Evolutionary conservation across 495 filamentous ascomycete species (phyloP), one percentile per base, ranked within the genome.

Genomic region (Penicillium paradoxum): DNA sequence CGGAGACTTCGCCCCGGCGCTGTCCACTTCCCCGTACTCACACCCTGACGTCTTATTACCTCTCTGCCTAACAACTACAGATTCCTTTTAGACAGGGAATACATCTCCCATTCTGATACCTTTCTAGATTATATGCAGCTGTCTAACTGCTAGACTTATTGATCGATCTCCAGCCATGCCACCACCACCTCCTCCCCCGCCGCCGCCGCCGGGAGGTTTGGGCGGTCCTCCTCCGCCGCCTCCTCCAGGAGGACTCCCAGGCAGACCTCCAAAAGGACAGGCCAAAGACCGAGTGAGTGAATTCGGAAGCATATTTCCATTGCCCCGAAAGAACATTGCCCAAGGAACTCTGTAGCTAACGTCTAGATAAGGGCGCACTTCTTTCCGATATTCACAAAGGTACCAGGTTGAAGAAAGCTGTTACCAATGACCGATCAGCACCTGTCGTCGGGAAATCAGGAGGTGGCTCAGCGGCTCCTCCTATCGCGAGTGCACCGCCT

Each of bases 381-480:
- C 81, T 97, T 22, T 75, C 78, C 59, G 92, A 97, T 72, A 98
- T 98, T 56, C 73, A 76, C 44, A 95, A 95, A 75, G 93, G 95
- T 34, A 75, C 76, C 54, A 69, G 51, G 34, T 76, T 98, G 38
- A 96, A 87, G 75, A 96, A 96, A 73, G 73, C 90, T 10, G 87
- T 91, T 24, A 95, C 90, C 52, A 97, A 98, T 69, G 93, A 98
- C 73, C 83, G 93, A 70, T 97, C 91, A 36, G 91, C 90, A 14
- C 93, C 93, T 1, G 54, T 78, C 48, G 68, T 97, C 44, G 79
- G 75, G 38, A 65, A 60, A 15, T 75, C 79, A 54, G 81, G 79
- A 48, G 78, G 76, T 11, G 79, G 75, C 18, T 75, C 74, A 36
- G 69, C 77, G 21, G 83, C 81, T 47, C 78, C 85, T 51, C 70